phyloP scores from a whole-genome alignment of 1,284 basidiomycete species.

The Rhodotorula sp. region DNA sequence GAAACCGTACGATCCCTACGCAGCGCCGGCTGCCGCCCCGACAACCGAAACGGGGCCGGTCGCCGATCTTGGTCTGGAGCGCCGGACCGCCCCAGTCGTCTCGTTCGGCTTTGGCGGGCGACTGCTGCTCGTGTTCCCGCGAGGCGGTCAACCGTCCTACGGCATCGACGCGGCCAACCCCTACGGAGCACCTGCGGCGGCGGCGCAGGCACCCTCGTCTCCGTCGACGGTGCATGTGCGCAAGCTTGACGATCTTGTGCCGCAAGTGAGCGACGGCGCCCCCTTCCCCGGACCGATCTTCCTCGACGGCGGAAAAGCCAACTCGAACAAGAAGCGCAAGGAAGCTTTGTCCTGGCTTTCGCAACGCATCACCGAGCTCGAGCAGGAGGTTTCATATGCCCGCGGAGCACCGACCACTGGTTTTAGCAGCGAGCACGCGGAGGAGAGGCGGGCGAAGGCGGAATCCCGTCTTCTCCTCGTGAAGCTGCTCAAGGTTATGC shows the following conservation, averaged over 20 bases:
- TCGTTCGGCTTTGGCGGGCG: slow-evolving; percentile 88
- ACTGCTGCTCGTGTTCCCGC: slow-evolving; percentile 78
- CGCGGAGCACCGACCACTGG: slow-evolving; percentile 1
- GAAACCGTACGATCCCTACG: slow-evolving; percentile 31
- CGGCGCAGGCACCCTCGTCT: background rate
- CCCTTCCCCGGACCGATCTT: slow-evolving; percentile 80
- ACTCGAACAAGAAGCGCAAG: slow-evolving; percentile 71
- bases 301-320: slow-evolving; percentile 63
- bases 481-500: slow-evolving; percentile 69
- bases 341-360: slow-evolving; percentile 71
- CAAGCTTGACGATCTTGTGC: slow-evolving; percentile 64
- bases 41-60: slow-evolving; percentile 55
- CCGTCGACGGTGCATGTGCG: slow-evolving; percentile 62
- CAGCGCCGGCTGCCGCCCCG: slow-evolving; percentile 1
- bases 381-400: slow-evolving; percentile 67
- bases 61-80: slow-evolving; percentile 60
- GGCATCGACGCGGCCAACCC: slow-evolving; percentile 62
- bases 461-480: slow-evolving; percentile 77
- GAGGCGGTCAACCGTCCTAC: slow-evolving; percentile 52
- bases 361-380: slow-evolving; percentile 70
- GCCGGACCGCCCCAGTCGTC: slow-evolving; percentile 68
- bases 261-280: slow-evolving; percentile 51
- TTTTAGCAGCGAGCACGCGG: slow-evolving; percentile 47
- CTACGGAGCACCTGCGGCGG: slow-evolving; percentile 65
- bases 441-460: slow-evolving; percentile 58